These are phyloP conservation scores for Malus domestica DNA, from an alignment of 306 rosid genomes.

Conservation along the genomic window ASM211411v1 NC_041790.1:6737001-6737500, in stretches of 20 bases:
- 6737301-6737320: slow-evolving; percentile 78
- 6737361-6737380: slow-evolving; percentile 95
- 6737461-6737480: slow-evolving; percentile 38
- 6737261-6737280: slow-evolving; percentile 55
- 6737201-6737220: slow-evolving; percentile 1
- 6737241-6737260: not conserved
- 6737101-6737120: slow-evolving; percentile 91
- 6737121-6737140: slow-evolving; percentile 91
- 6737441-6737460: not conserved
- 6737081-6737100: slow-evolving; percentile 96
- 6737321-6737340: slow-evolving; percentile 74
- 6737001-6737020: slow-evolving; percentile 52
- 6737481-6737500: slow-evolving; percentile 99
- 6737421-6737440: slow-evolving; percentile 21
- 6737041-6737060: slow-evolving; percentile 61
- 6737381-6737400: slow-evolving; percentile 79
- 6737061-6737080: slow-evolving; percentile 97
- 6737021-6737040: slow-evolving; percentile 48
- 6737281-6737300: slow-evolving; percentile 60
- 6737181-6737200: slow-evolving; percentile 12
- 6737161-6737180: not conserved
- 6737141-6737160: slow-evolving; percentile 13
- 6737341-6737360: slow-evolving; percentile 94
- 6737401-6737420: slow-evolving; percentile 8
- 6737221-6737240: slow-evolving; percentile 6